A percentile compares a stretch with the other conserved stretches of the same genome.
phyloP scores from a whole-genome alignment of 176 grass and related monocot species.

The Avena sativa region DNA sequence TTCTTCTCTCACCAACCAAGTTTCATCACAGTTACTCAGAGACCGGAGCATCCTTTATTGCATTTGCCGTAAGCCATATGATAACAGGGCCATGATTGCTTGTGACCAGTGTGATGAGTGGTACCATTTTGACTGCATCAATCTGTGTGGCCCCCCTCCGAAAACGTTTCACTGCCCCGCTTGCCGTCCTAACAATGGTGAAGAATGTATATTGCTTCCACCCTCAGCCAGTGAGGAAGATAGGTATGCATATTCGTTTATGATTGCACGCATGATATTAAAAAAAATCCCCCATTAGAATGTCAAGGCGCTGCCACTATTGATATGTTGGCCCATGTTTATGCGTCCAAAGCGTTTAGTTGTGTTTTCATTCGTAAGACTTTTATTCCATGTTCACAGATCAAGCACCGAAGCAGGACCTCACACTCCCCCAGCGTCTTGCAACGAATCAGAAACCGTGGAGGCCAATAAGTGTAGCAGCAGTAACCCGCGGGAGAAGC shows the following conservation, averaged over 20 bases:
- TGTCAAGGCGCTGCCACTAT: too few relatives aligned
- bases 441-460: constrained; percentile 45
- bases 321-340: not conserved
- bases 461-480: constrained; percentile 20
- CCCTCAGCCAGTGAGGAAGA: constrained; percentile 33
- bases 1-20: constrained; percentile 27
- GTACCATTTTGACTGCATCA: constrained; percentile 97
- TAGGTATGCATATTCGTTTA: constrained; percentile 40
- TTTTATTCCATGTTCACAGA: constrained; percentile 47
- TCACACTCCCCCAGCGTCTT: constrained; percentile 52
- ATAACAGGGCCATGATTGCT: constrained; percentile 87
- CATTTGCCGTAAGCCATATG: constrained; percentile 86
- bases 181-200: constrained; percentile 65
- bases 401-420: constrained; percentile 48
- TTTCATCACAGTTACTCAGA: constrained; percentile 66
- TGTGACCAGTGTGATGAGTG: constrained; percentile 95
- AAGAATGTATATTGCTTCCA: constrained; percentile 54
- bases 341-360: not conserved
- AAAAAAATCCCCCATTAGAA: too few relatives aligned
- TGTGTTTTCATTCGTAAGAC: not conserved
- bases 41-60: constrained; percentile 85
- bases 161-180: constrained; percentile 76
- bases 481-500: constrained; percentile 33
- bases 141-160: constrained; percentile 60
- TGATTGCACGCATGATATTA: too few relatives aligned